These are phyloP conservation scores for Ostreobium quekettii DNA, from an alignment of 139 green algal genomes.

Conservation along the genomic window DNA sequence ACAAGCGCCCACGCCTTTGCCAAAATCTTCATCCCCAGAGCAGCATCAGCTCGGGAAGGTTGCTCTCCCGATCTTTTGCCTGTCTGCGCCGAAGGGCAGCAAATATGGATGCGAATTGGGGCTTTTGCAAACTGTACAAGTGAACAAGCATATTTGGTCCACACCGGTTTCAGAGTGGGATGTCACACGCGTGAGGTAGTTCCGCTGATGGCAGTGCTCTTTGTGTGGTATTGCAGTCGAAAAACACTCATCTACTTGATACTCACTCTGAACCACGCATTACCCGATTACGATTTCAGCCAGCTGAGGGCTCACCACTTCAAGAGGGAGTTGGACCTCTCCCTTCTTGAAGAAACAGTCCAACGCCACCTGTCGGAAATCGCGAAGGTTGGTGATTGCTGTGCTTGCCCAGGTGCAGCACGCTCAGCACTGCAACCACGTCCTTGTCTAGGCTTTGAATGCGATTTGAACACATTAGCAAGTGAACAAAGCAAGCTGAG, in stretches of 20 bases:
- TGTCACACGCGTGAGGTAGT: neutral
- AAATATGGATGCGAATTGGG: too few species aligned
- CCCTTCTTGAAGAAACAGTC: constrained; percentile 65
- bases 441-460: neutral
- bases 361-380: constrained; percentile 83
- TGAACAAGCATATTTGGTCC: neutral
- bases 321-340: constrained; percentile 65
- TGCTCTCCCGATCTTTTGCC: too few species aligned
- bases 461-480: neutral
- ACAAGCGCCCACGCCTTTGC: too few species aligned
- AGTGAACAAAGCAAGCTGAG: neutral
- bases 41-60: neutral
- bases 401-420: neutral
- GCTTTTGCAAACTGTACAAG: too few species aligned
- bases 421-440: neutral
- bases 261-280: constrained; percentile 96
- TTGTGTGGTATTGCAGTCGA: constrained; percentile 44
- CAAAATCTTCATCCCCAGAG: too few species aligned
- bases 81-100: neutral
- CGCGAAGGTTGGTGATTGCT: constrained; percentile 46
- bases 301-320: constrained; percentile 88
- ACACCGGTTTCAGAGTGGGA: neutral
- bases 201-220: neutral
- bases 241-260: constrained; percentile 99
- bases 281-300: constrained; percentile 95